Evolutionary conservation across 495 filamentous ascomycete genomes (phyloP).

Genomic region (Bacidia gigantensis): DNA sequence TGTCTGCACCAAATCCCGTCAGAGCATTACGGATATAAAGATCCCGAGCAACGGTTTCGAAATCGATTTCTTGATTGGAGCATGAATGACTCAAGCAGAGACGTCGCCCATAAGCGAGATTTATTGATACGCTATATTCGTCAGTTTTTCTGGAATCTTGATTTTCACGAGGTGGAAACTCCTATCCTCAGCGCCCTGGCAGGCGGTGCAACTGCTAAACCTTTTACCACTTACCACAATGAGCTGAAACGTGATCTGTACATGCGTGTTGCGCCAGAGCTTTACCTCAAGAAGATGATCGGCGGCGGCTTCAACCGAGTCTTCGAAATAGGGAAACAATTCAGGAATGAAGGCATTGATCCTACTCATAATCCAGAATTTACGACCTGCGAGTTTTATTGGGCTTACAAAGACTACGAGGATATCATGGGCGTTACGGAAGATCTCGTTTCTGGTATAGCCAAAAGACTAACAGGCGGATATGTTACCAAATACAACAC

Average conservation of each 20-base stretch:
- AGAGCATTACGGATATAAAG: slow-evolving; percentile 86
- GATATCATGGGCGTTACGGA: slow-evolving; percentile 91
- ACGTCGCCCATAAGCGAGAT: slow-evolving; percentile 68
- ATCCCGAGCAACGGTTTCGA: slow-evolving; percentile 82
- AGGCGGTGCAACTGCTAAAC: slow-evolving; percentile 90
- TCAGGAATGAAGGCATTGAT: slow-evolving; percentile 93
- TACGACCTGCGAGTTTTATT: slow-evolving; percentile 95
- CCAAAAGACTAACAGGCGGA: slow-evolving; percentile 75
- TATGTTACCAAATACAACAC: slow-evolving; percentile 74
- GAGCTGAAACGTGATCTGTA: slow-evolving; percentile 85
- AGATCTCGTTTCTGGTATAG: slow-evolving; percentile 82
- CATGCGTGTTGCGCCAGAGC: slow-evolving; percentile 87
- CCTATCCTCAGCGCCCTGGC: slow-evolving; percentile 96
- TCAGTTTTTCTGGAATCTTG: slow-evolving; percentile 67
- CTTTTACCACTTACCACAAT: slow-evolving; percentile 90
- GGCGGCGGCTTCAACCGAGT: slow-evolving; percentile 87
- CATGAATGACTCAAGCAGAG: slow-evolving; percentile 74
- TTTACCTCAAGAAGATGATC: slow-evolving; percentile 92
- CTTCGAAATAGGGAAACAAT: slow-evolving; percentile 83
- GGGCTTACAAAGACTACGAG: slow-evolving; percentile 84
- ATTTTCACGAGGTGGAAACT: slow-evolving; percentile 92
- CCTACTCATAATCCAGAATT: slow-evolving; percentile 98
- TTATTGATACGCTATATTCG: slow-evolving; percentile 80
- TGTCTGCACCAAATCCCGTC: slow-evolving; percentile 89
- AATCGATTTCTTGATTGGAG: slow-evolving; percentile 91